Conservation (phyloP, 805 yeast genomes). For the Cephaloascus albidus region DNA sequence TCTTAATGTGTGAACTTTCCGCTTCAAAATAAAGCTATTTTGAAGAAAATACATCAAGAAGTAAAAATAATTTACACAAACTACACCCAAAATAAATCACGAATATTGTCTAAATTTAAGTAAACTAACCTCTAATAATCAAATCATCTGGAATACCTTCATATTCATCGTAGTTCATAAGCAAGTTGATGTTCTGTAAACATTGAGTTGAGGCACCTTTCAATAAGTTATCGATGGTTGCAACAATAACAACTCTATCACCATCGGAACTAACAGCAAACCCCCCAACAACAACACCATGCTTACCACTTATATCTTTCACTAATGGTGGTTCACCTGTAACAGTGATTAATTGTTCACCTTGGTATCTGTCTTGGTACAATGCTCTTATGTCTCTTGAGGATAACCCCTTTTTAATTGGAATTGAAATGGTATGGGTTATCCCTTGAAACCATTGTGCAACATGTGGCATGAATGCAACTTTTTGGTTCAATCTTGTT, state of each 20-base stretch:
- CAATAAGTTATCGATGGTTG: constrained; percentile 89
- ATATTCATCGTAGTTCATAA: constrained; percentile 84
- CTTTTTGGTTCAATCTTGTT: constrained; percentile 61
- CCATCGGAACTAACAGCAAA: constrained; percentile 86
- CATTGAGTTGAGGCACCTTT: constrained; percentile 99
- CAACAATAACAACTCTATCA: constrained; percentile 88
- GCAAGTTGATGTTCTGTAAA: constrained; percentile 88
- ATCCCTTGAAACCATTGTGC: constrained; percentile 99
- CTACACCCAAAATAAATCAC: not conserved
- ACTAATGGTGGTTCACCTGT: constrained; percentile 93
- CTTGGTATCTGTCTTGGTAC: constrained; percentile 81
- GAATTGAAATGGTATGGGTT: constrained; percentile 83
- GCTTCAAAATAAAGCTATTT: too few relatives aligned
- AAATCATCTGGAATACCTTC: constrained; percentile 84
- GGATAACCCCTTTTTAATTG: constrained; percentile 63
- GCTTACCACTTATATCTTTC: constrained; percentile 84
- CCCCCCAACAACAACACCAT: constrained; percentile 92
- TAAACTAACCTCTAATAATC: constrained; percentile 34
- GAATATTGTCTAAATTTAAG: not conserved
- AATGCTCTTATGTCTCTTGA: constrained; percentile 77
- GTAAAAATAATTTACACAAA: too few relatives aligned
- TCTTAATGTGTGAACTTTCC: too few relatives aligned
- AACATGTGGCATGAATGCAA: constrained; percentile 94
- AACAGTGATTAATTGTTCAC: constrained; percentile 76
- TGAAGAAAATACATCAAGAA: too few relatives aligned